These are phyloP conservation scores for Phytophthora capsici DNA, from an alignment of 352 stramenopile genomes.

Conservation along the genomic window DNA sequence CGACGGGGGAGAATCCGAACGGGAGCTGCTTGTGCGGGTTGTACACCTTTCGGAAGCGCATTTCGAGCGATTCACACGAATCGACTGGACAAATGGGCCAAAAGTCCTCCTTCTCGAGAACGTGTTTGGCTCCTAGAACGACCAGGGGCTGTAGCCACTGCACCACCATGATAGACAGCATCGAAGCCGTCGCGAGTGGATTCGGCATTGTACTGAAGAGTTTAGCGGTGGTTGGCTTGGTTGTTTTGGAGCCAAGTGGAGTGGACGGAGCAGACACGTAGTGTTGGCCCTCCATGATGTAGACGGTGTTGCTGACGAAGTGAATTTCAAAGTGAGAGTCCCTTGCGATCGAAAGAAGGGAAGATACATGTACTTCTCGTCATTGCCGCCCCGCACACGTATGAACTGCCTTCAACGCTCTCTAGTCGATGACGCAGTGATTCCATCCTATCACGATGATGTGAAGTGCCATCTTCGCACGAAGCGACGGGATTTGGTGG, in stretches of 20 bases:
- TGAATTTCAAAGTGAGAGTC: constrained; percentile 11
- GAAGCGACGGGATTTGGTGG: too few species aligned
- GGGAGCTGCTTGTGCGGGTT: not conserved
- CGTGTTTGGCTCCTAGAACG: constrained; percentile 28
- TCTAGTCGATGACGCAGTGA: too few species aligned
- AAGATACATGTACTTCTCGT: not conserved
- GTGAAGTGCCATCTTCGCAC: constrained; percentile 1
- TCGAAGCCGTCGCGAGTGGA: constrained; percentile 30
- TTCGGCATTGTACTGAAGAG: constrained; percentile 22
- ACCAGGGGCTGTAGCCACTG: constrained; percentile 38
- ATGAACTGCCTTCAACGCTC: too few species aligned
- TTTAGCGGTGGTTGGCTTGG: not conserved
- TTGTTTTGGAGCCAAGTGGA: not conserved
- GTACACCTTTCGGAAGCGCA: constrained; percentile 26
- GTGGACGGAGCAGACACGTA: constrained; percentile 24
- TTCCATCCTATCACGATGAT: constrained; percentile 7
- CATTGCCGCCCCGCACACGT: not conserved
- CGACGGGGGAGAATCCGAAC: constrained; percentile 19
- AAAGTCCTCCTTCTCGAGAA: constrained; percentile 30
- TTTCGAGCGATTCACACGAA: constrained; percentile 15
- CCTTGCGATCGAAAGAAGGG: not conserved
- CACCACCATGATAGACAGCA: constrained; percentile 29
- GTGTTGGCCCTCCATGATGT: constrained; percentile 2
- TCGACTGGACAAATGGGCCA: constrained; percentile 28
- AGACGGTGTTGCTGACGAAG: not conserved